Evolutionary conservation across 78 protist genomes (phyloP).

Genomic region (Planoprotostelium fungivorum): DNA sequence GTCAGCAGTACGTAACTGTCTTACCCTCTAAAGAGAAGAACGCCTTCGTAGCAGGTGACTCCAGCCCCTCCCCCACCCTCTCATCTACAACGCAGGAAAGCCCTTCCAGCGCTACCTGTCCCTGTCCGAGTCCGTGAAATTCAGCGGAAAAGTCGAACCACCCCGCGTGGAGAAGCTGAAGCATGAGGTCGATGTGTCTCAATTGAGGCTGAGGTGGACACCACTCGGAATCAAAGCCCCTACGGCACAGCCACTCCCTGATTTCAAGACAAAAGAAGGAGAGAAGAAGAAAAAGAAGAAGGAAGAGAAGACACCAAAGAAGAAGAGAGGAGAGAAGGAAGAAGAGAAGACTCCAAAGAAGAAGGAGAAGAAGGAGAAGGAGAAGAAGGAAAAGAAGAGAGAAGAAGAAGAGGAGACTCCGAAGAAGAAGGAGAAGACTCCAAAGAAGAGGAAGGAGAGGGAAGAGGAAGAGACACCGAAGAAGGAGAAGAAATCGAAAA

Average conservation of each 20-base stretch:
- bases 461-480: neutral
- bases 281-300: neutral
- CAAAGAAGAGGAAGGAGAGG: neutral
- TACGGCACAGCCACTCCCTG: neutral
- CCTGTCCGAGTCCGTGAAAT: neutral
- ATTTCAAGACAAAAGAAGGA: neutral
- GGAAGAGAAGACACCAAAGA: neutral
- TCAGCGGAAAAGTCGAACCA: neutral
- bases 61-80: neutral
- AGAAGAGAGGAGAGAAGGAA: neutral
- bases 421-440: too few relatives aligned
- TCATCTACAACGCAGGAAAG: neutral
- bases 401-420: neutral
- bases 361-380: neutral
- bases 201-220: neutral
- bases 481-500: neutral
- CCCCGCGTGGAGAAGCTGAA: neutral
- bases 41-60: neutral
- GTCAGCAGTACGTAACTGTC: neutral
- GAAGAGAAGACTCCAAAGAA: neutral
- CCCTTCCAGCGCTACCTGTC: neutral
- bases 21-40: neutral
- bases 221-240: neutral
- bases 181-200: neutral
- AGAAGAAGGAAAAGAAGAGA: neutral